phyloP scores from a whole-genome alignment of 1,139 yeast species.

The Protomyces gravidus region DNA sequence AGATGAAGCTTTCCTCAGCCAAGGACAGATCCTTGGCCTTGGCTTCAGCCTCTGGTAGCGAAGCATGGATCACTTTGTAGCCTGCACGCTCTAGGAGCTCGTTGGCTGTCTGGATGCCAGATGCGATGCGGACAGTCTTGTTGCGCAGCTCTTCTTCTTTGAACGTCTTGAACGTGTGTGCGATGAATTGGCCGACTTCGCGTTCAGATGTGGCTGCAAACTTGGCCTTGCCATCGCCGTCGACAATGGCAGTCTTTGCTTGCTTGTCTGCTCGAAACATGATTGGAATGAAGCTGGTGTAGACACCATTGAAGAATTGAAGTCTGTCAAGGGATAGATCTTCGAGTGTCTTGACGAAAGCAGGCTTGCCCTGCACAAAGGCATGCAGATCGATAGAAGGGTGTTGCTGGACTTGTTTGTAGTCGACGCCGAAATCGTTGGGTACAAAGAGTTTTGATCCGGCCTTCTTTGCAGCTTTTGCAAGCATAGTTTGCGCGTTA shows the following conservation, averaged over 20 bases:
- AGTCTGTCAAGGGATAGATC: not conserved
- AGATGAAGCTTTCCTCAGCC: not conserved
- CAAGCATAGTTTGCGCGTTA: not conserved
- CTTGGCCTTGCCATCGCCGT: not conserved
- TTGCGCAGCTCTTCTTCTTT: not conserved
- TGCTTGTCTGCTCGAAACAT: not conserved
- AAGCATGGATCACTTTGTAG: not conserved
- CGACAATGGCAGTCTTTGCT: not conserved
- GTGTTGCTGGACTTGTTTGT: not conserved
- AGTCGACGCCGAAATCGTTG: not conserved
- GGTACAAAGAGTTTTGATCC: not conserved
- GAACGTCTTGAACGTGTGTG: not conserved
- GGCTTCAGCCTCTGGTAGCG: not conserved
- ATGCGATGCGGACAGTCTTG: not conserved
- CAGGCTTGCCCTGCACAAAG: not conserved
- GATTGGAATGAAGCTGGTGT: not conserved
- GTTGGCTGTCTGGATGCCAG: not conserved
- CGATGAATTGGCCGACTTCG: not conserved
- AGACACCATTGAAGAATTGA: not conserved
- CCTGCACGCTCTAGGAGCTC: not conserved
- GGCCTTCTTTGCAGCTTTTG: not conserved
- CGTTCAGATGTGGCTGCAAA: not conserved
- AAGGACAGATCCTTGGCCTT: not conserved
- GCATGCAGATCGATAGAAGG: not conserved
- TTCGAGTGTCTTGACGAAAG: not conserved